These are phyloP conservation scores for Aspergillus sergii DNA, from an alignment of 2,329 filamentous ascomycete species.

Conservation along the genomic window DNA sequence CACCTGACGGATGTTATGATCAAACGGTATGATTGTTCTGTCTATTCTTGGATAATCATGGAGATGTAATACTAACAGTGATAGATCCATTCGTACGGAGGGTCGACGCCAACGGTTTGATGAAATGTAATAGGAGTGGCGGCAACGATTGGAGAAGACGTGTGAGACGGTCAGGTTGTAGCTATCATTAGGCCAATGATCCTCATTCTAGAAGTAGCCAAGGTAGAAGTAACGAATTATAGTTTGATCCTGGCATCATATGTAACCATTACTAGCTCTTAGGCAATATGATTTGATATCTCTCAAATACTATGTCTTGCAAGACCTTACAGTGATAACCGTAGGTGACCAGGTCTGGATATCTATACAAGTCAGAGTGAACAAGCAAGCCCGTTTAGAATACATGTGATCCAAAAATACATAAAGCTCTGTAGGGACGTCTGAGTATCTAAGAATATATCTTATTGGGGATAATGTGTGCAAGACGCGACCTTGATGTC, in stretches of 20 bases:
- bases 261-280: neutral
- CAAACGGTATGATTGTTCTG: constrained; percentile 8
- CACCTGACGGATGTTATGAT: constrained; percentile 14
- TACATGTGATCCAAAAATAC: neutral
- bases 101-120: neutral
- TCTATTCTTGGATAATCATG: neutral
- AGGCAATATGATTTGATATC: neutral
- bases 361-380: too few relatives aligned
- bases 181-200: neutral
- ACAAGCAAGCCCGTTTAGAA: neutral
- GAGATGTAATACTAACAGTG: neutral
- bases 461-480: too few relatives aligned
- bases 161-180: too few relatives aligned
- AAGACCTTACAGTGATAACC: neutral
- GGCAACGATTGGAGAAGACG: too few relatives aligned
- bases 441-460: neutral
- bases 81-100: neutral
- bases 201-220: neutral
- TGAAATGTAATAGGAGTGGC: too few relatives aligned
- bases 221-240: neutral
- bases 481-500: too few relatives aligned
- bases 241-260: neutral
- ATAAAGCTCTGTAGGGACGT: neutral
- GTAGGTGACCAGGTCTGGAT: too few relatives aligned
- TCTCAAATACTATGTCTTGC: neutral